Conservation (phyloP, 202 grass and related monocot genomes). For the Panicum virgatum region DNA sequence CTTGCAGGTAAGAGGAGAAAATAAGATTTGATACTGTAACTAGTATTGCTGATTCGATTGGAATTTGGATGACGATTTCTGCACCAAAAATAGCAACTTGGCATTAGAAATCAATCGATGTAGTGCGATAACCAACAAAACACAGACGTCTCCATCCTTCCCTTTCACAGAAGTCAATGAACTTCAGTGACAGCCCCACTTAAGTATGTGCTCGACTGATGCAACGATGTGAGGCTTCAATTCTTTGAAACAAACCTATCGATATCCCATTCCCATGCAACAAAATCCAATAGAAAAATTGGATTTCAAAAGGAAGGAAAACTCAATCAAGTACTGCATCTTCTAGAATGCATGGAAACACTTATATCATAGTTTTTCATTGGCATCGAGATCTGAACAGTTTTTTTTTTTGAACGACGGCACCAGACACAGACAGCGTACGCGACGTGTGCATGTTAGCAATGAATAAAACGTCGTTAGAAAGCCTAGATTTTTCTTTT, state of each 20-base stretch:
- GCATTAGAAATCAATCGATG: not conserved
- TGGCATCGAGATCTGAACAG: too few species aligned
- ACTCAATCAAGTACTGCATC: too few species aligned
- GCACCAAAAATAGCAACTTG: not conserved
- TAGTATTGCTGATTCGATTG: not conserved
- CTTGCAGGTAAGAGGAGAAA: not conserved
- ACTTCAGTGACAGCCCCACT: constrained; percentile 12
- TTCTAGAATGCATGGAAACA: too few species aligned
- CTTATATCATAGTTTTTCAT: too few species aligned
- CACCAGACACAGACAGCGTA: too few species aligned
- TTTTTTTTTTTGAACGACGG: too few species aligned
- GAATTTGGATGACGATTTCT: not conserved
- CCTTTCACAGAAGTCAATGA: constrained; percentile 14
- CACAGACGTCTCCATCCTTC: not conserved
- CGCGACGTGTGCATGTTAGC: too few species aligned
- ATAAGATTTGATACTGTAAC: not conserved
- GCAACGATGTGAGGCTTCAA: not conserved
- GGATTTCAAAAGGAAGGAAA: not conserved
- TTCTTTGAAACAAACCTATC: not conserved
- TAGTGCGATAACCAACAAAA: not conserved
- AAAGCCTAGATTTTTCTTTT: too few species aligned
- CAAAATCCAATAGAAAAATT: not conserved
- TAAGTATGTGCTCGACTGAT: not conserved
- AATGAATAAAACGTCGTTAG: too few species aligned
- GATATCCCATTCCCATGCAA: not conserved